Base-by-base conservation (phyloP, 805 yeast species). In the Candida pseudoglaebosa region DNA sequence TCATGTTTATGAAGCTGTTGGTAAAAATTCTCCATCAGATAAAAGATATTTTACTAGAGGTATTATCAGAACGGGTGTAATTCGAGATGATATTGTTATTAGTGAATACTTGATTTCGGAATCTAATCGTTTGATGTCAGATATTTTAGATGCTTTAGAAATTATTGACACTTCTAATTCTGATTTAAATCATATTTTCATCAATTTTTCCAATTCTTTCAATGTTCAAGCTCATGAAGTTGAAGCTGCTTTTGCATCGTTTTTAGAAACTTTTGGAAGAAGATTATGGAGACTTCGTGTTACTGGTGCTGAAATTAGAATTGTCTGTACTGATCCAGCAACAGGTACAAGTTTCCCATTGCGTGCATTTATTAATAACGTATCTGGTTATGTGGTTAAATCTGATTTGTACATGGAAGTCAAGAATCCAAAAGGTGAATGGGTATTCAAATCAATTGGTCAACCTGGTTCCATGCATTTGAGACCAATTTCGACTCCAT, bases 1-100 rank as follows among this genome's bases (percentile, higher is more conserved):
- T 48, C 99, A 93, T 58, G 97, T 95, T 38, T 93, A 93, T 57
- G 96, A 90, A 70, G 98, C 96, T 30, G 78, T 84, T 46, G 97
- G 96, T 45, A 89, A 91, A 74, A 90, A 85, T 57, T 84, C 96
- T 14, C 79, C 95, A 20, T 78, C 89, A 50, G 99, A 93, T 67
- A 89, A 85, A 74, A 78, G 99, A 62, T 93, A 81, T 73, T 93
- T 95, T 67, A 90, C 96, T 14, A 82, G 99, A 69, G 98, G 98
- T 69, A 86, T 93, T 47, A 88, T 93, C 42, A 80, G 99, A 62
- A 95, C 99, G 24, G 98, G 97, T 43, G 82, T 90, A 41, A 84
- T 93, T 51, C 80, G 93, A 54, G 96, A 88, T 56, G 97, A 91
- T 54, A 84, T 93, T 45, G 80, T 95, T 37, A 89, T 93, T 34